Base-by-base conservation (phyloP, 78 protist genomes). In the Chrysochromulina tobinii region DNA sequence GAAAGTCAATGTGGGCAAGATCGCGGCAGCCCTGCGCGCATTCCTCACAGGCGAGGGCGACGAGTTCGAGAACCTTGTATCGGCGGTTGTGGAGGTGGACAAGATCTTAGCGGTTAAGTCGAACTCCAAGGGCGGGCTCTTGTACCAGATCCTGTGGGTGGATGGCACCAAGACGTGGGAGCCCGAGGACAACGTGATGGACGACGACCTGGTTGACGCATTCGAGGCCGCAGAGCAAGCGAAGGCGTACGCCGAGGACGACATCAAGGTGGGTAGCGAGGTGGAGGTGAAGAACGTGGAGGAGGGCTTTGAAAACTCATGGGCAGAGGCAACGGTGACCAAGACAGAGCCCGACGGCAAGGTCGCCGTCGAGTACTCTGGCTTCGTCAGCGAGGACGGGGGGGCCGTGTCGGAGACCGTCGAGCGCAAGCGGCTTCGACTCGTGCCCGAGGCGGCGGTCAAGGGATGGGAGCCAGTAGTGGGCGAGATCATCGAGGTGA, bases 251-350 rank as follows among this genome's bases (percentile, higher is more conserved):
- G 55, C 23, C 58, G 14, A 38, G 58, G 38, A 75, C 12, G 21
- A 68, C 12, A 75, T 69, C 79, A 38, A 17, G 12, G 51, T 12
- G 20, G 83, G 83, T 57, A n/a, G 21, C 83, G 7, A 1, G n/a
- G 83, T 75, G 12, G 83, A 75, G 57, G 83, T 75, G 23, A 38
- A 50, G 58, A 75, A 75, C 23, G 57, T 15, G 59, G 57, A 12
- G 27, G 83, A 75, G 57, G 83, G 83, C 57, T 75, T 75, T 23
- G 58, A 75, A 50, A 75, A 75, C 83, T 75, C 83, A 23, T 75
- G 83, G 83, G 1, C 83, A 12, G 58, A 3, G 27, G 83, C 83
- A 4, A 75, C 18, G n/a, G 83, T 75, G 83, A 66, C 72, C 21
- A 7, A 12, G 27, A 20, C 72, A 3, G 12, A 59, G 64, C 7